Evolutionary conservation across 768 basidiomycete species (phyloP), one percentile per base, ranked within the genome.

Genomic region (Podaxis mareebaensis): DNA sequence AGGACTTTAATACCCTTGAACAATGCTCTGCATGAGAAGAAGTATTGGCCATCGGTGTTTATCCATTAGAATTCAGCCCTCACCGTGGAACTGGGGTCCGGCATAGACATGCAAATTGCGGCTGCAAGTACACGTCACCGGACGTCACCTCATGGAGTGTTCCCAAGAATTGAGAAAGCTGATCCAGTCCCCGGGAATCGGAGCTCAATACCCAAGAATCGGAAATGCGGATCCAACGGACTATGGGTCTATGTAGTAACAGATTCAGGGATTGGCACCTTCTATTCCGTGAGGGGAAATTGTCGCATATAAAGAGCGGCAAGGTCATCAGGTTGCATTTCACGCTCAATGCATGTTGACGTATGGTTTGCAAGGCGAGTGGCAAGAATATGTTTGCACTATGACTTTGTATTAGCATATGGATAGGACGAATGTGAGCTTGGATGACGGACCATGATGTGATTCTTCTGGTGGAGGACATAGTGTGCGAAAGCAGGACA

Each of bases 311-410:
- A 75, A 48, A 84, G 64, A 10, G 76, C 66, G 20, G 79, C 77
- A n/a, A 91, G 75, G 39, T 86, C 83, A 59, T 85, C 79, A 3
- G 73, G 70, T 26, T 70, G 73, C 51, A 83, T 71, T 38, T 78
- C 73, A 22, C 85, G 82, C 58, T 88, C 81, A 40, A 84, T 67
- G 64, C 79, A 85, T 59, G 78, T 78, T 3, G 76, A 76, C 55
- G 91, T 72, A 57, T 79, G 82, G 28, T 82, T 73, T 2, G 89
- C 89, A 13, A 94, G 75, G 13, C 79, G 75, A 12, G 83, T 80
- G 2, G 92, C 92, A 26, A 94, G 78, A 2, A 91, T 73, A 71
- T 94, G 92, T 71, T 94, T 93, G 70, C 92, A 94, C 92, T 93
- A 66, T 13, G 53, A 20, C 30, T 26, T 10, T 48, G 3, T 24